Evolutionary conservation across 495 filamentous ascomycete genomes (phyloP).

Genomic region (Tuber indicum): DNA sequence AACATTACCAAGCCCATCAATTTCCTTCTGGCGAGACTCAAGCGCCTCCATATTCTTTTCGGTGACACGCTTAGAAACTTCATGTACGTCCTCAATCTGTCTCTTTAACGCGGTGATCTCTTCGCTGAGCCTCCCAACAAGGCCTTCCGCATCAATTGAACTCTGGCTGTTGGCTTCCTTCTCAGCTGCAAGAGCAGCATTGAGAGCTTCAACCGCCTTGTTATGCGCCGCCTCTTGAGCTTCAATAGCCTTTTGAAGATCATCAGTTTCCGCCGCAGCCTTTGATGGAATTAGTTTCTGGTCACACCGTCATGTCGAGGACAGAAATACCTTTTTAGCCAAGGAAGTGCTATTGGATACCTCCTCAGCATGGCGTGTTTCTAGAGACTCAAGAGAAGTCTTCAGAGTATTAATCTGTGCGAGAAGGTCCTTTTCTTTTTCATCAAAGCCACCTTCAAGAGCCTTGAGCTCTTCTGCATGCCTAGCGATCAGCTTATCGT

Average conservation of each 20-base stretch:
- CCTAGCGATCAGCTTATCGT: constrained; percentile 35
- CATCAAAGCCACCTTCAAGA: constrained; percentile 45
- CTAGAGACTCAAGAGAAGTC: constrained; percentile 24
- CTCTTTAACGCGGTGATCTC: constrained; percentile 33
- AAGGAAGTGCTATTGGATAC: constrained; percentile 30
- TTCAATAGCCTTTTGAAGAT: constrained; percentile 32
- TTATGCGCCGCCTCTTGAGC: constrained; percentile 23
- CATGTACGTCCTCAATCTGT: constrained; percentile 38
- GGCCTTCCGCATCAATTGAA: constrained; percentile 14
- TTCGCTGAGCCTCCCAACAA: constrained; percentile 13
- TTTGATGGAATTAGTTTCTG: constrained; percentile 13
- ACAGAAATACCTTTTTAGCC: constrained; percentile 32
- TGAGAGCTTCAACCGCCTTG: constrained; percentile 31
- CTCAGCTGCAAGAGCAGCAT: constrained; percentile 36
- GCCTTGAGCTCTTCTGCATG: constrained; percentile 45
- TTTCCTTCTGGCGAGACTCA: constrained; percentile 29
- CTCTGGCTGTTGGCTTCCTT: constrained; percentile 21
- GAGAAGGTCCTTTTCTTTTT: constrained; percentile 40
- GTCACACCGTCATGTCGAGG: constrained; percentile 21
- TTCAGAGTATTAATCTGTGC: constrained; percentile 35
- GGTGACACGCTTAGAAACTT: constrained; percentile 36
- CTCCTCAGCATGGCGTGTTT: constrained; percentile 34
- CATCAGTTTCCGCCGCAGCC: constrained; percentile 21
- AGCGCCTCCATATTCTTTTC: constrained; percentile 46
- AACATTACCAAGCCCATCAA: constrained; percentile 47